Percentiles rank a stretch among this genome's conserved stretches.
These are phyloP conservation scores for Cryptosporidium sp. DNA, from an alignment of 169 alveolate species.

Conservation along the genomic window DNA sequence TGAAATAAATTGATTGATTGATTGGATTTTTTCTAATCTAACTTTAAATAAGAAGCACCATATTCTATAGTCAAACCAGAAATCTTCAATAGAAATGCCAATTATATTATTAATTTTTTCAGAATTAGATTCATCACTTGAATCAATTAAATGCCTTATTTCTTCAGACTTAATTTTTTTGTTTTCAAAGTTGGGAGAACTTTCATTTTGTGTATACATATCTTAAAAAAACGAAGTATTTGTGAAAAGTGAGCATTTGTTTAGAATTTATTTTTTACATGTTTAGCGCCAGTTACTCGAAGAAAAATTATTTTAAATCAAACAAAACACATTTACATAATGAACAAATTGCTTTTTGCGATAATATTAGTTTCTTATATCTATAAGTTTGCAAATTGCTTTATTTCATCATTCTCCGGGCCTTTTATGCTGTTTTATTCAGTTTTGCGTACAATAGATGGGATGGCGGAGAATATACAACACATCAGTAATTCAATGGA, in stretches of 20 bases:
- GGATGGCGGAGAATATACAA: slow-evolving; percentile 59
- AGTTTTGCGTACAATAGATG: slow-evolving; percentile 64
- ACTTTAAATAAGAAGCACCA: slow-evolving; percentile 56
- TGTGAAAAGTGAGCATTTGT: not conserved
- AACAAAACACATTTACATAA: not conserved
- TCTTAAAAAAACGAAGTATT: not conserved
- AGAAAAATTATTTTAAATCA: not conserved
- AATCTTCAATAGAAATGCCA: not conserved
- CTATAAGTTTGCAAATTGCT: slow-evolving; percentile 15
- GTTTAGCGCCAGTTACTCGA: not conserved
- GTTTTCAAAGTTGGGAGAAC: not conserved
- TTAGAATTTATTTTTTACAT: not conserved
- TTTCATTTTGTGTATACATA: not conserved
- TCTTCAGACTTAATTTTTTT: not conserved
- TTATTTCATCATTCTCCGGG: slow-evolving; percentile 38
- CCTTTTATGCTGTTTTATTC: slow-evolving; percentile 51
- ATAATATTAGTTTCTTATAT: not conserved
- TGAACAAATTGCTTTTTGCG: not conserved
- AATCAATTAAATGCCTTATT: not conserved
- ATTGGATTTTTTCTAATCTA: not conserved
- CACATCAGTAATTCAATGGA: slow-evolving; percentile 68
- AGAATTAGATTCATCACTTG: not conserved
- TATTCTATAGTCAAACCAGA: slow-evolving; percentile 65
- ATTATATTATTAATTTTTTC: not conserved
- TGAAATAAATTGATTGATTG: slow-evolving; percentile 45